A percentile compares a stretch with the other conserved stretches of the same genome.
phyloP scores from a whole-genome alignment of 2,329 filamentous ascomycete species.

The Leptographium lundbergii region DNA sequence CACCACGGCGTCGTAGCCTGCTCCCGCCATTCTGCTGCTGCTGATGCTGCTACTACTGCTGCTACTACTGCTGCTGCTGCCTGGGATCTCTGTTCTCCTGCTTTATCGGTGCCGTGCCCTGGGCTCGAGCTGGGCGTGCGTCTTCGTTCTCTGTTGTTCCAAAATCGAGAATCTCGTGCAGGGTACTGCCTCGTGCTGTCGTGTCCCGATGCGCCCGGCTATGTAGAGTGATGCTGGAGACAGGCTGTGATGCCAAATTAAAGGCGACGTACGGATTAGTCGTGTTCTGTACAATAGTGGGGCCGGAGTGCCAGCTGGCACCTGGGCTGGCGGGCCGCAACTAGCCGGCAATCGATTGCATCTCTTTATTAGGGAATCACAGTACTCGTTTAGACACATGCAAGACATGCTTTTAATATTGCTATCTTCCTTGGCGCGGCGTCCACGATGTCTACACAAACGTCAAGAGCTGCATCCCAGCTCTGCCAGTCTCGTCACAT shows the following conservation, averaged over 20 bases:
- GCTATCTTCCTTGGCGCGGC: neutral
- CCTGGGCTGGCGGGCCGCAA: neutral
- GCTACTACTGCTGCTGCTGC: slow-evolving; percentile 3
- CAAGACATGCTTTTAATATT: neutral
- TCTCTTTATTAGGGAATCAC: too few relatives aligned
- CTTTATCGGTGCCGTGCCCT: neutral
- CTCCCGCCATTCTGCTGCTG: slow-evolving; percentile 50
- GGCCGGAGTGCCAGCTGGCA: slow-evolving; percentile 4
- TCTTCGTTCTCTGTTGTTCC: neutral
- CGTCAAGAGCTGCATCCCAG: neutral
- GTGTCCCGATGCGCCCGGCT: neutral
- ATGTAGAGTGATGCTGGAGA: neutral
- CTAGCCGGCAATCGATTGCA: neutral
- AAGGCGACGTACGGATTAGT: slow-evolving; percentile 5
- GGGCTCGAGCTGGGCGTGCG: neutral
- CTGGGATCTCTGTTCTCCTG: neutral
- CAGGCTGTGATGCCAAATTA: neutral
- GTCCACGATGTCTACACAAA: neutral
- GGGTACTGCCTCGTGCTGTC: neutral
- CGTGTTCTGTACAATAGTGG: slow-evolving; percentile 5
- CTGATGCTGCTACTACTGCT: slow-evolving; percentile 2
- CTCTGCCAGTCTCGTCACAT: too few relatives aligned
- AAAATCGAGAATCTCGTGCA: neutral
- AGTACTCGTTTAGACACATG: neutral
- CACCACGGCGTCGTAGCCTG: slow-evolving; percentile 95